Base-by-base conservation (phyloP, 768 basidiomycete species). In the Tricholomella constricta region DNA sequence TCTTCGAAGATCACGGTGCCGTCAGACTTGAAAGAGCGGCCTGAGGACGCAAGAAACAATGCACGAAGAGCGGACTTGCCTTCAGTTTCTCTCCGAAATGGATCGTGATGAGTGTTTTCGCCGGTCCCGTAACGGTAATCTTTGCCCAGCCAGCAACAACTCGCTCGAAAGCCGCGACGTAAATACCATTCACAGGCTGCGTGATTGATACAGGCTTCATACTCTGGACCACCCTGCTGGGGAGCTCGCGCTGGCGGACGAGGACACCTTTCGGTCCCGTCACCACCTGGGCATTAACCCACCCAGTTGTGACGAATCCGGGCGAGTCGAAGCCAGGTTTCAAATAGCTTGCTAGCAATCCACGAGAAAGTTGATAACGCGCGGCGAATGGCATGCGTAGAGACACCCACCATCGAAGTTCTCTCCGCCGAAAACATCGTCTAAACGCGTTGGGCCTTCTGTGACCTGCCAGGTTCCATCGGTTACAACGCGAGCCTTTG, bases 51-150 rank as follows among this genome's bases (percentile, higher is more conserved):
- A 11, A 20, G 7, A 29, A 23, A 31, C 2, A 15, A 6, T 17
- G 3, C 19, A 48, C 20, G 22, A 35, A 26, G 11, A 14, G 14
- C 11, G 8, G 37, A 31, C 55, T 51, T 11, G 62, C 56, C 20
- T 69, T 65, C 4, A 67, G 48, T 45, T 69, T 69, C 56, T 69
- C 68, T 2, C 68, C 68, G 42, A 63, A 69, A 48, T 67, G 68
- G 23, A 67, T 60, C 0, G 64, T 67, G 38, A 69, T 59, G 37
- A 69, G 53, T 2, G 54, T 62, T 12, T 62, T 62, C 17, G 56
- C 56, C 0, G 68, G 64, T 7, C 68, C 68, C 1, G 58, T 51
- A 12, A 56, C 68, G 3, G 64, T 63, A 8, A 67, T 52, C 32
- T 51, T 56, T 8, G 56, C 68, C 68, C 68, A 69, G 10, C 68